A percentile compares a stretch with the other conserved stretches of the same genome.
Evolutionary conservation across 2,329 filamentous ascomycete genomes (phyloP).

Genomic region (Calonectria pteridis): DNA sequence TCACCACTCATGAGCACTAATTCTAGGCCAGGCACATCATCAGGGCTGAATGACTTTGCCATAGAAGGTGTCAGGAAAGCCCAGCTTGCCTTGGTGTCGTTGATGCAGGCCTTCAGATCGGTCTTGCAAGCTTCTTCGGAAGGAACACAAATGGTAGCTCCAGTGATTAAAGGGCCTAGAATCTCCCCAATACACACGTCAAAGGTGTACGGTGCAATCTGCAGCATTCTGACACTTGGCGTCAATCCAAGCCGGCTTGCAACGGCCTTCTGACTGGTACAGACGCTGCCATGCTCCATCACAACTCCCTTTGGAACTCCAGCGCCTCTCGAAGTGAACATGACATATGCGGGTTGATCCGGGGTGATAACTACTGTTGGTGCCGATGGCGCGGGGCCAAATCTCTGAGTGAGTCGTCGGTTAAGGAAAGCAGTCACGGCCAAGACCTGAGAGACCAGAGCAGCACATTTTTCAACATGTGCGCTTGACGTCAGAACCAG

Average conservation of each 20-base stretch:
- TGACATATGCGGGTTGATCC: conserved; percentile 27
- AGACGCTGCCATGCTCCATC: conserved; percentile 34
- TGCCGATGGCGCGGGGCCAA: background rate
- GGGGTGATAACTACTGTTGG: background rate
- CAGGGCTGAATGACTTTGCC: background rate
- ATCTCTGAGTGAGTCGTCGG: background rate
- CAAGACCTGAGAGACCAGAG: background rate
- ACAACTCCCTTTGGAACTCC: conserved; percentile 41
- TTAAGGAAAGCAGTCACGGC: background rate
- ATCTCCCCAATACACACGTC: conserved; percentile 17
- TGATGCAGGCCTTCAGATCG: background rate
- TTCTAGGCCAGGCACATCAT: background rate
- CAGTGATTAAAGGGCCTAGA: conserved; percentile 17
- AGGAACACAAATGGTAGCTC: conserved; percentile 25
- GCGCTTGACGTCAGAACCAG: background rate
- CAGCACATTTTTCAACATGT: background rate
- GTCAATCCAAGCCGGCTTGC: conserved; percentile 6
- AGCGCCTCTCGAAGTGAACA: conserved; percentile 44
- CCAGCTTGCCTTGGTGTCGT: background rate
- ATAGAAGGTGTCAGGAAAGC: background rate
- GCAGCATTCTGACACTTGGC: conserved; percentile 14
- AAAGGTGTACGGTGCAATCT: conserved; percentile 21
- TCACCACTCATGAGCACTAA: conserved; percentile 29
- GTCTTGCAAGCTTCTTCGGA: background rate
- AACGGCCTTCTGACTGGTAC: conserved; percentile 22